Evolutionary conservation across 352 stramenopile genomes (phyloP), one percentile per base, ranked within the genome.

Genomic region (Phytophthora podocarpi): DNA sequence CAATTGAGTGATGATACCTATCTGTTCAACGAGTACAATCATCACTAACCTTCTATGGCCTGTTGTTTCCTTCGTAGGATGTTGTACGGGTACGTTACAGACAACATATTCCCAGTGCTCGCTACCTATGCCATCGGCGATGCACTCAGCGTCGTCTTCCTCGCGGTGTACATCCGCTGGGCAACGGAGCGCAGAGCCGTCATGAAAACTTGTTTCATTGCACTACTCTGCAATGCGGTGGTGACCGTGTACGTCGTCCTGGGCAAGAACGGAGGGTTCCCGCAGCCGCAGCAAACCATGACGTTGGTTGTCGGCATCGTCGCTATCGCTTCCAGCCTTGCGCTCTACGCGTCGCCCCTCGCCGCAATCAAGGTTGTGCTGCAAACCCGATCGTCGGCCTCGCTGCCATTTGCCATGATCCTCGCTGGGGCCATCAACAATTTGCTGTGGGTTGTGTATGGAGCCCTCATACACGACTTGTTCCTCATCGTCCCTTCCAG

Each of bases 401-500:
- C 77, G 18, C 75, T 93, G 41, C 78, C 74, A 21, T 77, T 91
- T 40, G 59, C 68, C 1, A 89, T 93, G 80, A 77, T 85, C 35
- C 24, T 83, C 34, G 71, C 80, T 12, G 84, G 80, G 2, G 43
- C 76, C n/a, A 52, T 80, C 48, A 93, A 91, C 79, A 93, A 91
- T 60, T 49, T 70, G 12, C 58, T 91, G n/a, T 93, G 84, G 84
- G 65, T 89, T 37, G 60, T 86, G 47, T 93, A 91, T 70, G 78
- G 76, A 26, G 41, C 65, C 30, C 59, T 90, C 27, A 59, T 87
- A 23, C 35, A 69, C 42, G 77, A 91, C 30, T 39, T 76, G n/a
- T 59, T 91, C 37, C 46, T 93, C n/a, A 53, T 91, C 23, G 52
- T 84, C 30, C 84, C 82, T 4, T 73, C 70, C 5, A 57, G 54